A percentile compares a stretch with the other conserved stretches of the same genome.
Conservation (phyloP, 2,329 filamentous ascomycete genomes). For the Alternaria triticimaculans region DNA sequence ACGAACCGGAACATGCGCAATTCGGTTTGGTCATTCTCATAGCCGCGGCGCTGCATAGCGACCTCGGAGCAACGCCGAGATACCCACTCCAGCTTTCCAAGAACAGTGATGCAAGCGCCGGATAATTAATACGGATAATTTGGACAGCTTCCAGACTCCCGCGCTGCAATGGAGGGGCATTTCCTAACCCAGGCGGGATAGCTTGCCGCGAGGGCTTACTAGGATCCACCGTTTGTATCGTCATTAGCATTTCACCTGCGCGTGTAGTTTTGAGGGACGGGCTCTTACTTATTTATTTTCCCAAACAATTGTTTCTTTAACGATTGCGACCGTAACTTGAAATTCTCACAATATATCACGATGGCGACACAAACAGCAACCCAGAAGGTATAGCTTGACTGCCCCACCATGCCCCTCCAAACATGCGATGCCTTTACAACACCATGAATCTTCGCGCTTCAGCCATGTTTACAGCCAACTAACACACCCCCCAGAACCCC, state of each 20-base stretch:
- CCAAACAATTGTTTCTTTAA: background rate
- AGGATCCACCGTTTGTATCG: constrained; percentile 34
- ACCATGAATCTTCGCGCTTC: constrained; percentile 9
- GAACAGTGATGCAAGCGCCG: constrained; percentile 33
- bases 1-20: constrained; percentile 2
- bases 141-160: constrained; percentile 26
- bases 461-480: constrained; percentile 16
- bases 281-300: constrained; percentile 11
- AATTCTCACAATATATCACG: constrained; percentile 11
- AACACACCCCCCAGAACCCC: constrained; percentile 63
- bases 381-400: constrained; percentile 42
- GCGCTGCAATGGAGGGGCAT: constrained; percentile 29
- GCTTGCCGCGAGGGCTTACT: constrained; percentile 34
- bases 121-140: constrained; percentile 47
- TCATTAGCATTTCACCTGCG: constrained; percentile 30
- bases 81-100: constrained; percentile 21
- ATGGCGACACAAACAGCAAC: constrained; percentile 40
- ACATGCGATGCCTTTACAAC: constrained; percentile 6
- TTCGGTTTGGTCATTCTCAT: constrained; percentile 20
- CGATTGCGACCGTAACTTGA: background rate
- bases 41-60: constrained; percentile 26
- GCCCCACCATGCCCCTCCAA: constrained; percentile 42
- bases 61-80: constrained; percentile 30
- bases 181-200: constrained; percentile 33
- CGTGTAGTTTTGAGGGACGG: constrained; percentile 20